These are phyloP conservation scores for Coemansia sp. DNA, from an alignment of 192 early-diverging fungal genomes.

Conservation along the genomic window DNA sequence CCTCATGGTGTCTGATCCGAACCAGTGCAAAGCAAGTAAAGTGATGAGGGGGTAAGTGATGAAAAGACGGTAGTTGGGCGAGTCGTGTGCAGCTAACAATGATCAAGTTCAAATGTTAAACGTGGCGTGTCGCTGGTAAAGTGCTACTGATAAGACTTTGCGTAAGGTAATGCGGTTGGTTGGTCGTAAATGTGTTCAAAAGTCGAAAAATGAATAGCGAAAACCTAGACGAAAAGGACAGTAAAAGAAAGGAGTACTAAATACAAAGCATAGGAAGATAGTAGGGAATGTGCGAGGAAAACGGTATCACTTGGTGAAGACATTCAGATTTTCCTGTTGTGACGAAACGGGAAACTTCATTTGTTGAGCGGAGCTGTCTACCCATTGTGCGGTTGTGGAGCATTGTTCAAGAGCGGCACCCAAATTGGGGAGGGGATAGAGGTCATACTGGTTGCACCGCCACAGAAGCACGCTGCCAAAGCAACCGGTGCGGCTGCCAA, in stretches of 20 bases:
- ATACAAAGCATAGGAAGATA: neutral
- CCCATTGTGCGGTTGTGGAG: neutral
- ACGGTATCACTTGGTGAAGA: neutral
- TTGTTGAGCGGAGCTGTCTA: slow-evolving; percentile 1
- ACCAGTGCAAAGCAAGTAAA: neutral
- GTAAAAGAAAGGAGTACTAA: neutral
- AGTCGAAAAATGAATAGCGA: neutral
- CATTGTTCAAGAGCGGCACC: neutral
- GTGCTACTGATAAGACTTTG: neutral
- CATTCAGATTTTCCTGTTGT: neutral
- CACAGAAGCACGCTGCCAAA: neutral
- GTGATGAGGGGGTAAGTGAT: neutral
- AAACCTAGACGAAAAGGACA: neutral
- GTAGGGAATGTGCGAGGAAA: neutral
- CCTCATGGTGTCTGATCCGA: slow-evolving; percentile 12
- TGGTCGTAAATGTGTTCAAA: neutral
- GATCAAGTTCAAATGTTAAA: too few relatives aligned
- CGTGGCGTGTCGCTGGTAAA: too few relatives aligned
- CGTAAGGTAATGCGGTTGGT: neutral
- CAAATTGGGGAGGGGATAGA: neutral
- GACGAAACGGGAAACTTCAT: neutral
- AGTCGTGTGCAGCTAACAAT: neutral
- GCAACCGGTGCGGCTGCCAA: neutral
- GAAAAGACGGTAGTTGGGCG: neutral
- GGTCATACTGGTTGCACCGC: neutral